These are phyloP conservation scores for Monilinia fructigena DNA, from an alignment of 2,329 filamentous ascomycete genomes.

Conservation along the genomic window DNA sequence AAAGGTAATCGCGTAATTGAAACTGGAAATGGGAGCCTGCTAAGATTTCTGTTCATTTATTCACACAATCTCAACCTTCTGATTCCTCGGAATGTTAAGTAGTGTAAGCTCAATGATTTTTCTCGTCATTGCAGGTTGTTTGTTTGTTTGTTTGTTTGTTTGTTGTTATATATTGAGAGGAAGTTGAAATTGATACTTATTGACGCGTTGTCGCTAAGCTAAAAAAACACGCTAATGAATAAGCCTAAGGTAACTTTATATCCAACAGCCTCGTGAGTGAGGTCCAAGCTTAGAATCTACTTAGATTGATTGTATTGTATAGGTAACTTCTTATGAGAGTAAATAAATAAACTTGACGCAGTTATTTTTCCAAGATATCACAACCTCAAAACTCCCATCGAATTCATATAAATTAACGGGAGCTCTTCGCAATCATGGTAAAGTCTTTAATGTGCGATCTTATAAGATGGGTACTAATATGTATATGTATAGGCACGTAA, in stretches of 20 bases:
- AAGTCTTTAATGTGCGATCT: background rate
- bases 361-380: background rate
- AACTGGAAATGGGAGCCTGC: constrained; percentile 30
- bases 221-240: constrained; percentile 15
- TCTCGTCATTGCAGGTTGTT: constrained; percentile 41
- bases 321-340: background rate
- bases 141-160: constrained; percentile 22
- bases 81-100: constrained; percentile 33
- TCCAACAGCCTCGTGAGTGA: constrained; percentile 20
- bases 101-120: constrained; percentile 39
- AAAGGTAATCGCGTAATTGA: constrained; percentile 11
- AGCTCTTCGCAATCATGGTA: constrained; percentile 37
- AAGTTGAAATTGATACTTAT: constrained; percentile 15
- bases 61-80: constrained; percentile 38
- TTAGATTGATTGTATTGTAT: background rate
- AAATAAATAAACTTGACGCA: constrained; percentile 2
- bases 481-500: constrained; percentile 71
- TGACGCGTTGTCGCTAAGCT: constrained; percentile 8
- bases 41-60: constrained; percentile 43
- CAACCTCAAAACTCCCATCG: background rate
- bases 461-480: constrained; percentile 24
- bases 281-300: constrained; percentile 5
- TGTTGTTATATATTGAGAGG: constrained; percentile 2
- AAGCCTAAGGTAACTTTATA: constrained; percentile 16
- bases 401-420: background rate